Evolutionary conservation across 306 rosid genomes (phyloP), one percentile per base, ranked within the genome.

Genomic region (Arachis stenosperma): DNA sequence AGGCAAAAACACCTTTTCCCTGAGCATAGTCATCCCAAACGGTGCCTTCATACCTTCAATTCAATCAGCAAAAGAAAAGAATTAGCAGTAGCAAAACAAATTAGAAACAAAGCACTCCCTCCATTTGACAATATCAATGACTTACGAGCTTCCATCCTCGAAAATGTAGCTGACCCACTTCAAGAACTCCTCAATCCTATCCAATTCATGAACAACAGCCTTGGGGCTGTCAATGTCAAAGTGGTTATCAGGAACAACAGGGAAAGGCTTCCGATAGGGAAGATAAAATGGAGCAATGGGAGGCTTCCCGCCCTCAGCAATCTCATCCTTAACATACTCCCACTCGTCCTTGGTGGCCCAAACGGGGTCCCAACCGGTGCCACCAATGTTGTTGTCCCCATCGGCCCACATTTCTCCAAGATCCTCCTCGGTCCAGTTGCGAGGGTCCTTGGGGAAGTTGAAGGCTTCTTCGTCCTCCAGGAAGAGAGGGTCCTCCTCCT

Each of bases 21-120:
- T 94, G 99, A 61, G 97, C 96, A 87, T 86, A 74, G 84, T 94
- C 99, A 87, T 94, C 97, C 99, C 99, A 94, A 75, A 88, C 80
- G 37, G 99, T 94, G 39, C 99, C 97, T 84, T 94, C 99, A 77
- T 89, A 91, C 86, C 99, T 94, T 80, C 13, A 65, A 29, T 94
- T 80, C 10, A 65, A 29, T 6, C 46, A 48, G 2, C 22, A 30
- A 13, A 33, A 57, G 6, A 58, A 11, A 44, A 72, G 15, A 11
- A 1, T 1, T 0, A 4, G 5, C 9, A 42, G 46, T 42, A 2
- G 50, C 3, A 2, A 30, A 53, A 6, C 17, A 51, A 0, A 42
- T 8, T 7, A 4, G 37, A 10, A 8, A n/a, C n/a, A 9, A 44
- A 5, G 3, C 27, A 22, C 27, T 22, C 27, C 27, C 1, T 22